Evolutionary conservation across 2,329 filamentous ascomycete genomes (phyloP).

Genomic region (Pseudogymnoascus sp.): DNA sequence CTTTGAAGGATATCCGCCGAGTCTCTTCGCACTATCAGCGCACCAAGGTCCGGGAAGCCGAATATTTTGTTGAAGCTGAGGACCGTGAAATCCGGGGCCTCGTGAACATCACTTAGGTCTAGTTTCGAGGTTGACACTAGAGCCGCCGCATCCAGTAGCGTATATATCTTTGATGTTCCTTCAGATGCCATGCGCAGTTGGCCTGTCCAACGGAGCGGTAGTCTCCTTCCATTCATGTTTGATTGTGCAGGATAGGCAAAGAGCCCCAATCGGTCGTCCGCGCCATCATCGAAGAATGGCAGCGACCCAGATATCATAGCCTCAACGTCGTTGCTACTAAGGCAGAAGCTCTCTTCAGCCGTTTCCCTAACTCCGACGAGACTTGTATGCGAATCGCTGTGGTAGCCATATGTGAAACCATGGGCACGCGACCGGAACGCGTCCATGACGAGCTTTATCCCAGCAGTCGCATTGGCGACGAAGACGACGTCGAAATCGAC

Average conservation of each 20-base stretch:
- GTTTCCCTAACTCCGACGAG: slow-evolving; percentile 69
- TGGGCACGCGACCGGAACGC: slow-evolving; percentile 56
- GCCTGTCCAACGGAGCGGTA: slow-evolving; percentile 62
- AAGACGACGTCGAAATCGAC: slow-evolving; percentile 81
- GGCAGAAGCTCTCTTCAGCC: slow-evolving; percentile 55
- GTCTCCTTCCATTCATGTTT: slow-evolving; percentile 76
- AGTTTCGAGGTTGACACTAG: slow-evolving; percentile 69
- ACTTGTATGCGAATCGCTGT: slow-evolving; percentile 77
- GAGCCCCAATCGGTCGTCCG: slow-evolving; percentile 31
- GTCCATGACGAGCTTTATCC: slow-evolving; percentile 78
- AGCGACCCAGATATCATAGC: slow-evolving; percentile 48
- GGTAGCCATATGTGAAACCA: slow-evolving; percentile 78
- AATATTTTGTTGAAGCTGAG: slow-evolving; percentile 98
- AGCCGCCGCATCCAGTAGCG: slow-evolving; percentile 76
- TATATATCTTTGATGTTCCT: slow-evolving; percentile 41
- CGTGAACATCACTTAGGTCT: slow-evolving; percentile 52
- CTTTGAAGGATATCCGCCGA: slow-evolving; percentile 54
- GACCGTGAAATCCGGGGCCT: slow-evolving; percentile 74
- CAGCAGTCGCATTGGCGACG: slow-evolving; percentile 85
- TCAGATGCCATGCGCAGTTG: slow-evolving; percentile 32
- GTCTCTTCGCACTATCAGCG: slow-evolving; percentile 68
- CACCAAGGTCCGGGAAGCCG: slow-evolving; percentile 86
- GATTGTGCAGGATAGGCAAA: slow-evolving; percentile 89
- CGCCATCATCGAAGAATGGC: slow-evolving; percentile 25
- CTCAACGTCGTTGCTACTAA: slow-evolving; percentile 56